Conservation (phyloP, 169 alveolate species). For the Eimeria acervulina region DNA sequence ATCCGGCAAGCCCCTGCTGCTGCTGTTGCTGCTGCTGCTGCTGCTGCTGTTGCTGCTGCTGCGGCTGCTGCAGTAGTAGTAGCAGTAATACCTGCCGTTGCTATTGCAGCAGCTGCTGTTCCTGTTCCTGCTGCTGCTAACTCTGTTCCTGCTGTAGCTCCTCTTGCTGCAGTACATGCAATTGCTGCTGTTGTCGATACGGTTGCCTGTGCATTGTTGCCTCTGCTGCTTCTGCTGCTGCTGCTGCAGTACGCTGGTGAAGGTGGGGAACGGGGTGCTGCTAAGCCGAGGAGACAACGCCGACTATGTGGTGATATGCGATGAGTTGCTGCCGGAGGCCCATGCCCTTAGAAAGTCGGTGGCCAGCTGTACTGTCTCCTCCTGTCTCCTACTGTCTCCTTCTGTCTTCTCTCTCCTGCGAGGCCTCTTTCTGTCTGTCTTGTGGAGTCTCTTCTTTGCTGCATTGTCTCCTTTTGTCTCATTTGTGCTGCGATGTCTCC, state of each 20-base stretch:
- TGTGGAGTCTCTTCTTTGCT: too few species aligned
- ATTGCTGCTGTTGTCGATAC: conserved; percentile 1
- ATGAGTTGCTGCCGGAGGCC: neutral
- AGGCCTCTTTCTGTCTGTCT: too few species aligned
- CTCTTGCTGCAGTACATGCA: neutral
- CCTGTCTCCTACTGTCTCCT: too few species aligned
- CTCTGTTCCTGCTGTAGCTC: neutral
- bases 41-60: conserved; percentile 21
- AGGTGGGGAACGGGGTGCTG: neutral
- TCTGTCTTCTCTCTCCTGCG: too few species aligned
- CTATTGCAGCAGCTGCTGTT: neutral
- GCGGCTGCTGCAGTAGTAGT: too few species aligned
- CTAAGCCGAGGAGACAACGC: neutral
- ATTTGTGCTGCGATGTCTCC: too few species aligned
- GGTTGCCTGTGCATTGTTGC: neutral
- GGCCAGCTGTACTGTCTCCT: too few species aligned
- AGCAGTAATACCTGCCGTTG: too few species aligned
- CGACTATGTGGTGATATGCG: neutral
- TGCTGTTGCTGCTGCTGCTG: too few species aligned
- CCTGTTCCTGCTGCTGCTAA: neutral
- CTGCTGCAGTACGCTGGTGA: neutral
- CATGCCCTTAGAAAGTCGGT: neutral
- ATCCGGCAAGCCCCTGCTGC: too few species aligned
- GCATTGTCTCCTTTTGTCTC: too few species aligned
- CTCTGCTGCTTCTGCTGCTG: neutral